Percentiles rank a stretch among this genome's conserved stretches.
Evolutionary conservation across 257 asterid species (phyloP).

Genomic region (Fraxinus pennsylvanica): DNA sequence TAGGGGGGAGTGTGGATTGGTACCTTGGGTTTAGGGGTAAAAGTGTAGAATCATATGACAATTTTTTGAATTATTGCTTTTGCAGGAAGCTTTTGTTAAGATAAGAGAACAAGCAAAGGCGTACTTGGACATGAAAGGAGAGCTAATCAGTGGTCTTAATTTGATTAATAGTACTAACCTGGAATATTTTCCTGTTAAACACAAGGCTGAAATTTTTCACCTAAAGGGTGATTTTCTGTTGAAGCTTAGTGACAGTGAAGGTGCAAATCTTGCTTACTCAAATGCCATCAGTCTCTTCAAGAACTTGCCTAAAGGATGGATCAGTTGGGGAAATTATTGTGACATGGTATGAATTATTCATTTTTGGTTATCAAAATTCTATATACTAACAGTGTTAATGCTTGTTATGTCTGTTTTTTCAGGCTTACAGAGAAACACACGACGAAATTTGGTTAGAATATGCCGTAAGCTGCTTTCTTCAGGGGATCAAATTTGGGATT

Average conservation of each 20-base stretch:
- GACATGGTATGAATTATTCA: slow-evolving; percentile 67
- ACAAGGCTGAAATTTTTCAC: slow-evolving; percentile 94
- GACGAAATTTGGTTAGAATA: slow-evolving; percentile 96
- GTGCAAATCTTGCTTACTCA: slow-evolving; percentile 95
- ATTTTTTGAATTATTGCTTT: neutral
- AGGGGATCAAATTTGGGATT: slow-evolving; percentile 90
- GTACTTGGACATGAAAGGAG: slow-evolving; percentile 96
- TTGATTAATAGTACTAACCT: slow-evolving; percentile 92
- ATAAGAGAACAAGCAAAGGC: slow-evolving; percentile 99
- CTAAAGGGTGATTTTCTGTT: slow-evolving; percentile 91
- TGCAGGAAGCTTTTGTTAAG: slow-evolving; percentile 97
- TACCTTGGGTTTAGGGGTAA: neutral
- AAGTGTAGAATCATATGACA: neutral
- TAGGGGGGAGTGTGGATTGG: neutral
- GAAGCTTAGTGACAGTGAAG: slow-evolving; percentile 94
- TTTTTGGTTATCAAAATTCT: slow-evolving; percentile 16
- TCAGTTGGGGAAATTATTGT: slow-evolving; percentile 98
- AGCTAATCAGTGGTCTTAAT: slow-evolving; percentile 90
- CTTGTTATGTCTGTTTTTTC: slow-evolving; percentile 33
- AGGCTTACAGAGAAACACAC: slow-evolving; percentile 90
- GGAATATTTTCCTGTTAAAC: slow-evolving; percentile 90
- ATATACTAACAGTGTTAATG: slow-evolving; percentile 18
- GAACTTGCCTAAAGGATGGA: slow-evolving; percentile 98
- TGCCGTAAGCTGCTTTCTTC: slow-evolving; percentile 99
- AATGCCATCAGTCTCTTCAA: slow-evolving; percentile 84